These are phyloP conservation scores for Diospyros lotus DNA, from an alignment of 148 eudicot species.

Conservation along the genomic window DNA sequence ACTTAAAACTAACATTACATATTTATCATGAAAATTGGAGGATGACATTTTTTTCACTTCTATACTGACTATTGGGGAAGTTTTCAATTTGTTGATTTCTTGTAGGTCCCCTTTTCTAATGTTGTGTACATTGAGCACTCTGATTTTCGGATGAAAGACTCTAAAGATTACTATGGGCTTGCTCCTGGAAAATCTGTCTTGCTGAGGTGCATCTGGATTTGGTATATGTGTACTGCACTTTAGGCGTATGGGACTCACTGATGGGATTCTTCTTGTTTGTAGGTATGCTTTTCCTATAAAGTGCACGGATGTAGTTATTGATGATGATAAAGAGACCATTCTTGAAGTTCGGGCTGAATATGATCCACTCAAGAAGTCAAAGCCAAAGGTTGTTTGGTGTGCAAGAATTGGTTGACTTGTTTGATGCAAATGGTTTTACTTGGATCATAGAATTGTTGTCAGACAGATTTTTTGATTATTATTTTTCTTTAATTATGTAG, in stretches of 20 bases:
- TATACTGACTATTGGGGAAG: background rate
- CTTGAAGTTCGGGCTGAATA: conserved; percentile 87
- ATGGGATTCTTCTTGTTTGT: conserved; percentile 15
- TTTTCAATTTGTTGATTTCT: background rate
- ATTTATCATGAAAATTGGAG: background rate
- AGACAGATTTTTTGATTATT: background rate
- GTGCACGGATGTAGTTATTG: conserved; percentile 82
- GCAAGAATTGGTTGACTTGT: background rate
- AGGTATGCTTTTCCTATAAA: conserved; percentile 88
- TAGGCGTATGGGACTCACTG: background rate
- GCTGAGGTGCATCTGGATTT: conserved; percentile 48
- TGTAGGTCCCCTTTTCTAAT: conserved; percentile 78
- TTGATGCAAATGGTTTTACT: background rate
- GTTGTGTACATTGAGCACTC: conserved; percentile 89
- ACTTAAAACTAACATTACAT: background rate
- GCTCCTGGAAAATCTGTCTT: conserved; percentile 93
- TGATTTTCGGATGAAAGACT: conserved; percentile 87
- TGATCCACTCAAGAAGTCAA: conserved; percentile 78
- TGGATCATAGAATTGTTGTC: background rate
- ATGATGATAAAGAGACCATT: conserved; percentile 82
- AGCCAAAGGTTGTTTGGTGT: conserved; percentile 67
- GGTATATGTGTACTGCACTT: background rate
- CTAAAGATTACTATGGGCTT: conserved; percentile 96
- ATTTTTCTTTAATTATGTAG: conserved; percentile 23
- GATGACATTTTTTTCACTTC: background rate